These are phyloP conservation scores for Euphorbia peplus DNA, from an alignment of 345 rosid genomes.

Conservation along the genomic window DNA sequence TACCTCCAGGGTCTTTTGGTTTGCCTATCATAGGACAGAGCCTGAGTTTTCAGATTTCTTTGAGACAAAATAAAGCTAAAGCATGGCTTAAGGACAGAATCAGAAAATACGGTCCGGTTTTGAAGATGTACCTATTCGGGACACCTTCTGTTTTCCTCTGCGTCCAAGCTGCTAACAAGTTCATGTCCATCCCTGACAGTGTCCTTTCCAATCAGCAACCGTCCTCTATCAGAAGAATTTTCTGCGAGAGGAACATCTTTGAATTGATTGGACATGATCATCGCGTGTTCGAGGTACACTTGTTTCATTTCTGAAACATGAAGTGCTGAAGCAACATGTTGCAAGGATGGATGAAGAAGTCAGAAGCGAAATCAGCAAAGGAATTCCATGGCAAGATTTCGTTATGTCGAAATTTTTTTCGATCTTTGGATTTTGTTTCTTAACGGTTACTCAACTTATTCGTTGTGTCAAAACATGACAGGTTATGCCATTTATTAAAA, in stretches of 20 bases:
- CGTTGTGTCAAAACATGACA: too few relatives aligned
- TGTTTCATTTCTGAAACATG: slow-evolving; percentile 30
- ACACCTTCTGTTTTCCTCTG: slow-evolving; percentile 26
- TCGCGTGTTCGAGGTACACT: slow-evolving; percentile 32
- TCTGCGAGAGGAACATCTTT: slow-evolving; percentile 25
- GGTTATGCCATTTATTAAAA: too few relatives aligned
- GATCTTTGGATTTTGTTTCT: too few relatives aligned
- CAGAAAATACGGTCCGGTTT: slow-evolving; percentile 38
- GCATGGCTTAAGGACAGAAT: slow-evolving; percentile 31
- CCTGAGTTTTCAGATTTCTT: neutral
- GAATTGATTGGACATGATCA: slow-evolving; percentile 35
- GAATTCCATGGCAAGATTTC: slow-evolving; percentile 25
- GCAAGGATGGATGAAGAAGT: slow-evolving; percentile 28
- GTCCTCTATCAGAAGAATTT: slow-evolving; percentile 12
- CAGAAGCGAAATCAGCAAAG: slow-evolving; percentile 20
- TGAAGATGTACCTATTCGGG: slow-evolving; percentile 31
- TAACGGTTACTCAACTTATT: too few relatives aligned
- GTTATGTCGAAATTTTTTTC: too few relatives aligned
- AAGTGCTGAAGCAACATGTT: slow-evolving; percentile 11
- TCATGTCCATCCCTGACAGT: neutral
- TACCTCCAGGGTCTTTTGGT: too few relatives aligned
- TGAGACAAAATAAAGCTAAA: slow-evolving; percentile 25
- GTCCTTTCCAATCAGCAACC: slow-evolving; percentile 18
- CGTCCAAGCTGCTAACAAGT: slow-evolving; percentile 31
- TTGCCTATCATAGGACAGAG: too few relatives aligned